Evolutionary conservation across 306 rosid genomes (phyloP).

Genomic region (Argentina anserina): DNA sequence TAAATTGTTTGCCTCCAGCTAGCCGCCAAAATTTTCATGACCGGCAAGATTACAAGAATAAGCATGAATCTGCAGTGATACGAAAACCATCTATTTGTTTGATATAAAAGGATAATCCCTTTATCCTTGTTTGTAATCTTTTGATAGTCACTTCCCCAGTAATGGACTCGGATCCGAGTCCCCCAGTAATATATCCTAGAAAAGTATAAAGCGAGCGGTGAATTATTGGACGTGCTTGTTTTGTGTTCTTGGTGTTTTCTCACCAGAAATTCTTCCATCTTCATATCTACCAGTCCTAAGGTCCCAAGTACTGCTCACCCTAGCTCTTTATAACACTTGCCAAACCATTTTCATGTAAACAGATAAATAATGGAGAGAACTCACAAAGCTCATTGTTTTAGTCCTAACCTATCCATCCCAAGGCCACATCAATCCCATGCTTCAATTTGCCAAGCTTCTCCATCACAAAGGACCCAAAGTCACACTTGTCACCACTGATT

Average conservation of each 20-base stretch:
- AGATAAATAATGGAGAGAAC: conserved; percentile 6
- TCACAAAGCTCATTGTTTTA: conserved; percentile 25
- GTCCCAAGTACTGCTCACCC: background rate
- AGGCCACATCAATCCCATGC: conserved; percentile 45
- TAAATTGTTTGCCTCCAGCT: too few relatives aligned
- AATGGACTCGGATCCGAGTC: too few relatives aligned
- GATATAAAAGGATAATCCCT: too few relatives aligned
- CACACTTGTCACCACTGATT: conserved; percentile 31
- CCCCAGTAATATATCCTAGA: too few relatives aligned
- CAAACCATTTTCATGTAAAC: background rate
- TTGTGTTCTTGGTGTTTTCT: background rate
- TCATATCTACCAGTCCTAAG: background rate
- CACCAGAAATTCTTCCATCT: background rate
- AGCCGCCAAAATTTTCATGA: too few relatives aligned
- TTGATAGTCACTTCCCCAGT: too few relatives aligned
- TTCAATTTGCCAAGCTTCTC: conserved; percentile 42
- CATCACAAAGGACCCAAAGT: conserved; percentile 29
- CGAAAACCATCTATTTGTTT: too few relatives aligned
- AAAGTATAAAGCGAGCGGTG: too few relatives aligned
- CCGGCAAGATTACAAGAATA: too few relatives aligned
- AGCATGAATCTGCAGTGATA: too few relatives aligned
- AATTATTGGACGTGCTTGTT: too few relatives aligned
- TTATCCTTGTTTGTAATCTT: too few relatives aligned
- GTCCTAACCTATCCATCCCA: conserved; percentile 27
- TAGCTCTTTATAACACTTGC: background rate